A percentile compares a stretch with the other conserved stretches of the same genome.
phyloP scores from a whole-genome alignment of 345 rosid species.

The Hypericum perforatum region DNA sequence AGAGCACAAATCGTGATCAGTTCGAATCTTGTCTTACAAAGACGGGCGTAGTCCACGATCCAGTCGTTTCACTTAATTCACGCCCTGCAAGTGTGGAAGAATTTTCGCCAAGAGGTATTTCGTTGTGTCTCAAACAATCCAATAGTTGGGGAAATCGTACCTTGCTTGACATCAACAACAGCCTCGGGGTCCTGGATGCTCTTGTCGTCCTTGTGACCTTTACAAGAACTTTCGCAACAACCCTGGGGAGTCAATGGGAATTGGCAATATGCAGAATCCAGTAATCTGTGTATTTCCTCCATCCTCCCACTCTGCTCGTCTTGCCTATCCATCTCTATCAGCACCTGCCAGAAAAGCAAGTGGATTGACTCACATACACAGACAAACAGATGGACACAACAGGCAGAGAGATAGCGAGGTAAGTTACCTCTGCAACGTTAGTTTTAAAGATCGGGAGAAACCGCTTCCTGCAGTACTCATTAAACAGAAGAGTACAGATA shows the following conservation, averaged over 20 bases:
- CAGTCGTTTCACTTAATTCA: no score
- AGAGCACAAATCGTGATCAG: no score
- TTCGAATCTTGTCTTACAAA: no score
- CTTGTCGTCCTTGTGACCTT: constrained; percentile 12
- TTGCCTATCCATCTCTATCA: constrained; percentile 71
- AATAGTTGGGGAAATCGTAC: constrained; percentile 14
- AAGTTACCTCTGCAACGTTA: constrained; percentile 53
- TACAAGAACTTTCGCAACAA: constrained; percentile 13
- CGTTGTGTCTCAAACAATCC: not conserved
- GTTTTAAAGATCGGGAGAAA: constrained; percentile 57
- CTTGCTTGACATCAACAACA: constrained; percentile 11
- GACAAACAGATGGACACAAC: not conserved
- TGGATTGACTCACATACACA: constrained; percentile 8
- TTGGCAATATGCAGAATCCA: constrained; percentile 66
- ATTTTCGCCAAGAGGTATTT: no score
- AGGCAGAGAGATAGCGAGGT: constrained; percentile 4
- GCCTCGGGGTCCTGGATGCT: constrained; percentile 17
- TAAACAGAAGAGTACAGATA: constrained; percentile 60
- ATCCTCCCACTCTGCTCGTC: constrained; percentile 52
- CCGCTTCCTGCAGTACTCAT: constrained; percentile 70
- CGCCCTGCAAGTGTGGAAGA: no score
- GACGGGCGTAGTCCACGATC: no score
- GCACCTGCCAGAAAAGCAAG: constrained; percentile 31
- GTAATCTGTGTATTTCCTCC: constrained; percentile 36
- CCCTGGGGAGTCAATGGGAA: constrained; percentile 27